Evolutionary conservation across 78 protist genomes (phyloP), one percentile per base, ranked within the genome.

Genomic region (Salpingoeca rosetta): DNA sequence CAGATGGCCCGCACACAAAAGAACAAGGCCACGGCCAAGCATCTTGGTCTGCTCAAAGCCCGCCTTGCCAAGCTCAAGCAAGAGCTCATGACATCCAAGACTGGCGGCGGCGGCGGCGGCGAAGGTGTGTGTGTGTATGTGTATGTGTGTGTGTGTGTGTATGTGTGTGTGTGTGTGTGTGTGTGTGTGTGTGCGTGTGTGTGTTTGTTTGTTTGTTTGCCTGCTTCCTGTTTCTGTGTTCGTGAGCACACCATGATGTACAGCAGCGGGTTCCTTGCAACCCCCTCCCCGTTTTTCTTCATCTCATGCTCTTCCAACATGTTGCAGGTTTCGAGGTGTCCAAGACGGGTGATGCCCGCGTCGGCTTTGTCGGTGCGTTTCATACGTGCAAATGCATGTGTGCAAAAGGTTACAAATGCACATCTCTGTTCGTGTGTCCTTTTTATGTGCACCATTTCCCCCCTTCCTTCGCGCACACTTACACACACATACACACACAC

Each of bases 11-110:
- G 65, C 44, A 77, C 99, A 1, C 99, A 97, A 92, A 90, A 92
- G 83, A 97, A 97, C 93, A 97, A 97, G 91, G 97, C 98, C 36
- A 97, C 99, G 27, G 41, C 81, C 17, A 38, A 45, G 74, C 97
- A 96, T 86, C 82, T 96, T 38, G 96, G 98, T 45, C 84, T 85
- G 11, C 88, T 98, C 44, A 94, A 96, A 76, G 99, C 98, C 36
- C 92, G 93, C 88, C 84, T 97, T 17, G 98, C 99, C 28, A 93
- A 95, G 85, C 83, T 92, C 35, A 76, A 84, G 44, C 86, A 88
- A 7, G 92, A 95, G 79, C 72, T 93, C 82, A 1, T 93, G 35
- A 91, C 51, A 39, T 45, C 86, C 26, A 2, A 11, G 35, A 37
- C 36, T 26, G 27, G 81, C 10, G 40, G 83, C 2, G 94, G 86